Base-by-base conservation (phyloP, 192 early-diverging fungal species). In the Lobosporangium transversale region DNA sequence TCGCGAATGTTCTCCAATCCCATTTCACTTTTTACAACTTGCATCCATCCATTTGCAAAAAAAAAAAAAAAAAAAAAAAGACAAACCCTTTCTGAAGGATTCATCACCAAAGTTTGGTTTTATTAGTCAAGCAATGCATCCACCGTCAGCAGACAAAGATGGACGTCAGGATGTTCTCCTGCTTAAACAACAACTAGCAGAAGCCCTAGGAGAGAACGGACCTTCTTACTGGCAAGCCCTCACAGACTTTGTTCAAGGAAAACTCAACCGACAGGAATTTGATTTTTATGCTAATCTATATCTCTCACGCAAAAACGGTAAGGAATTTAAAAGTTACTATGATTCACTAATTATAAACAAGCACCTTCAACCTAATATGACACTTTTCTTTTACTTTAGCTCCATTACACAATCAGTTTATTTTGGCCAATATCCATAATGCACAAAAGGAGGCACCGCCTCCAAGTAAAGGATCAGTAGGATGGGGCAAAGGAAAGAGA, bases 211-310 rank as follows among this genome's bases (percentile, higher is more conserved):
- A 51, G 91, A 92, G 55, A 89, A 90, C 57, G 91, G 91, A 20
- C 91, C 89, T 1, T 80, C 85, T 7, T 92, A 92, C 65, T 92
- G 91, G 91, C 78, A 89, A 33, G 89, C 89, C 4, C 76, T 92
- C 52, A 83, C 88, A 24, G 89, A 92, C 40, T 92, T 92, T 79
- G 87, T 92, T 30, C 87, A 86, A 40, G 91, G 91, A 78, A 90
- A 86, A 62, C 82, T 92, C 30, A 90, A 91, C 60, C 86, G 89
- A 14, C 89, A 90, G 58, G 91, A 92, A 67, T 92, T 92, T 42
- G 91, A 92, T 79, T 91, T 90, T 80, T 92, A 90, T 65, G 91
- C 89, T 36, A 88, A 90, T 75, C 70, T 90, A 29, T 91, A 92
- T 54, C 74, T 86, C 21, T 84, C 80, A 17, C 62, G 80, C 36